A percentile compares a stretch with the other conserved stretches of the same genome.
Evolutionary conservation across 305 asterid species (phyloP).

Genomic region (Fraxinus greggii): DNA sequence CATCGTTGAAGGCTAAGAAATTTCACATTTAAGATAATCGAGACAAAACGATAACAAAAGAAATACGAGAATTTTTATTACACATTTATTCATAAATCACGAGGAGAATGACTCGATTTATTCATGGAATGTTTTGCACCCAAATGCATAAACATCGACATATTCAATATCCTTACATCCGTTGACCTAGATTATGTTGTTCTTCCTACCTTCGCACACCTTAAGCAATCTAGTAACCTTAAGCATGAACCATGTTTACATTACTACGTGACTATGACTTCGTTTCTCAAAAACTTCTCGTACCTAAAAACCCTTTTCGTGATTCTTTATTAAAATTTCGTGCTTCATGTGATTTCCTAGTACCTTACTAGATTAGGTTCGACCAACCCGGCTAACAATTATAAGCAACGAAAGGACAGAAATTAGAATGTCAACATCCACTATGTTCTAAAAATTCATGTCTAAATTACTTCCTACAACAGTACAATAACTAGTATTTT

Average conservation of each 20-base stretch:
- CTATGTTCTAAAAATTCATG: conserved; percentile 29
- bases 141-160: not conserved
- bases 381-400: conserved; percentile 32
- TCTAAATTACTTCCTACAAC: conserved; percentile 16
- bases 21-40: not conserved
- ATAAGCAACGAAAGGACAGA: conserved; percentile 46
- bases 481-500: conserved; percentile 21
- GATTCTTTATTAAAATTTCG: not conserved
- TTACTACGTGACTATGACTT: not conserved
- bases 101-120: not conserved
- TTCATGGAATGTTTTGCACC: not conserved
- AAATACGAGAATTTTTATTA: not conserved
- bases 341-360: not conserved
- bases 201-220: not conserved
- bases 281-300: not conserved
- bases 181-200: not conserved
- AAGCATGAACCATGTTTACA: not conserved
- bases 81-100: not conserved
- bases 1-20: not conserved
- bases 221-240: not conserved
- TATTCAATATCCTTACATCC: not conserved
- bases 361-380: not conserved
- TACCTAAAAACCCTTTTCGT: not conserved
- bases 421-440: conserved; percentile 33
- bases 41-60: not conserved